Base-by-base conservation (phyloP, 2,329 filamentous ascomycete genomes). In the Pseudogymnoascus sp. region DNA sequence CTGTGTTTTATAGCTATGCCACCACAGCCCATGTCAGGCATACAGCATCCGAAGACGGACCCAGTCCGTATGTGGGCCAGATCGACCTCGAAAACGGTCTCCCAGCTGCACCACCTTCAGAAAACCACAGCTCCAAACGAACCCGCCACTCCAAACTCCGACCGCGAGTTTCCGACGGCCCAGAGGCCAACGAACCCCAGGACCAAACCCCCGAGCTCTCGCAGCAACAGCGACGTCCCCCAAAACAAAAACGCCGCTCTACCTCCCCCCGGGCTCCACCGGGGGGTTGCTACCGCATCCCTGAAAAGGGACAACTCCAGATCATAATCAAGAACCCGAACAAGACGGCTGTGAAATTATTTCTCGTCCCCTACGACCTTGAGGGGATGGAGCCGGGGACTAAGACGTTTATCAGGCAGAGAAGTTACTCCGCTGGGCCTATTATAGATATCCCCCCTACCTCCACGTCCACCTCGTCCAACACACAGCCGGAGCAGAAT, bases 271-370 rank as follows among this genome's bases (percentile, higher is more conserved):
- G 84, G 75, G 85, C 88, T 14, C 90, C 92, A 0, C 90, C 91
- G 0, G 92, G 92, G 6, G 93, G 95, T 37, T 91, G 90, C 72
- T 99, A 98, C 75, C 88, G 95, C 48, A 96, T 99, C 62, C 95
- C 95, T 0, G 88, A 95, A 72, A 90, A 93, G 75, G 95, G 95
- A 0, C 95, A 98, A 75, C 80, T 99, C 13, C 95, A 99, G 71
- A 96, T 99, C 68, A 89, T 99, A 67, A 91, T 99, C 74, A 98
- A 98, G 75, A 99, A 98, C 71, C 93, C 93, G 14, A 96, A 98
- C 78, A 98, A 98, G 74, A 98, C 95, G 3, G 95, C 95, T 1
- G 93, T 98, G 63, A 98, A 99, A 75, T 80, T 99, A 0, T 98
- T 98, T 70, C 81, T 98, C 23, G 86, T 99, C 2, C 95, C 93